A percentile compares a stretch with the other conserved stretches of the same genome.
Evolutionary conservation across 805 yeast genomes (phyloP).

Genomic region (Kodamaea laetipori): DNA sequence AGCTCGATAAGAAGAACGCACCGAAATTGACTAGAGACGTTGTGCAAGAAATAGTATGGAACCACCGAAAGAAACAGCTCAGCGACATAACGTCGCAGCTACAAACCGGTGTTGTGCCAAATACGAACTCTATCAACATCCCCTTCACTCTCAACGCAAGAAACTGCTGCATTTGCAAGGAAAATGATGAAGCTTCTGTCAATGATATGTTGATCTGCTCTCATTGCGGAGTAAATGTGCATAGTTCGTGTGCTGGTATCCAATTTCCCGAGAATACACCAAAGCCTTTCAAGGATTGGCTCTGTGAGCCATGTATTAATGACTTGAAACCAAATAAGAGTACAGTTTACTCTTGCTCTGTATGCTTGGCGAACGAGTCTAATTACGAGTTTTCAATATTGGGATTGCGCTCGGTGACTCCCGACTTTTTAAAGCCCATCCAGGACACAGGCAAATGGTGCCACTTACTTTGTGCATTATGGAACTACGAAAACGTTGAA

Average conservation of each 20-base stretch:
- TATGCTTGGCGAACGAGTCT: constrained; percentile 62
- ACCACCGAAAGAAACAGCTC: constrained; percentile 27
- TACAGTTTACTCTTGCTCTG: constrained; percentile 59
- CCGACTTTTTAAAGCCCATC: constrained; percentile 74
- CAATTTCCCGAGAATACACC: constrained; percentile 19
- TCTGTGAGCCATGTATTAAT: constrained; percentile 78
- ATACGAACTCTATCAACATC: constrained; percentile 11
- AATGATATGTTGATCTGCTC: constrained; percentile 55
- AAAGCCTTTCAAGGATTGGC: constrained; percentile 56
- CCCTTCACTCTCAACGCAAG: constrained; percentile 29
- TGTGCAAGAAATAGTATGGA: constrained; percentile 18
- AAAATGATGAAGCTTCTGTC: constrained; percentile 26
- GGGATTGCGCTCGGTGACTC: constrained; percentile 43
- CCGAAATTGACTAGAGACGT: constrained; percentile 19
- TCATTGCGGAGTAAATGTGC: constrained; percentile 70
- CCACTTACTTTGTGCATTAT: constrained; percentile 71
- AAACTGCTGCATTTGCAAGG: constrained; percentile 62
- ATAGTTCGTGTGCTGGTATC: constrained; percentile 67
- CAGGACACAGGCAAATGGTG: constrained; percentile 67
- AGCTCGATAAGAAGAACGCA: constrained; percentile 23
- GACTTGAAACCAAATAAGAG: constrained; percentile 61
- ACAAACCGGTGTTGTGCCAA: constrained; percentile 11
- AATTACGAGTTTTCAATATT: constrained; percentile 48
- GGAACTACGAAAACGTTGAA: constrained; percentile 42
- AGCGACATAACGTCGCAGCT: constrained; percentile 28